Percentiles rank a stretch among this genome's conserved stretches.
These are phyloP conservation scores for Gastrolobium villosum DNA, from an alignment of 306 rosid genomes.

Conservation along the genomic window DNA sequence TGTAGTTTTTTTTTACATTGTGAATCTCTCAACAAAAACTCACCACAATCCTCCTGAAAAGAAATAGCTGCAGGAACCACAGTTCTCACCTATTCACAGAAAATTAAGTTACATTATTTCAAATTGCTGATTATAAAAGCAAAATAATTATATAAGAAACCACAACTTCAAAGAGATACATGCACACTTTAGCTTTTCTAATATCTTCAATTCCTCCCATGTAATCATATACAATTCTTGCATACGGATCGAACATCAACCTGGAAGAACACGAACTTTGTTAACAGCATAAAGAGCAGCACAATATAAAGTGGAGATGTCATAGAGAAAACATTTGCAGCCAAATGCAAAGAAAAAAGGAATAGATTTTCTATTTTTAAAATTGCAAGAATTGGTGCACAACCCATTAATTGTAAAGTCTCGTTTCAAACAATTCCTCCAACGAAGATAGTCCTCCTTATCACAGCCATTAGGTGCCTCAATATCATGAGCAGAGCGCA, in stretches of 20 bases:
- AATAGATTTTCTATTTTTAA: slow-evolving; percentile 20
- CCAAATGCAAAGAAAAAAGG: slow-evolving; percentile 18
- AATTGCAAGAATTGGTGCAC: slow-evolving; percentile 53
- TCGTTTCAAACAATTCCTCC: slow-evolving; percentile 83
- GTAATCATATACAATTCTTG: slow-evolving; percentile 77
- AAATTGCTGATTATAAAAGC: slow-evolving; percentile 42
- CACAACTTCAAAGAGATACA: slow-evolving; percentile 49
- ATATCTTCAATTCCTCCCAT: slow-evolving; percentile 88
- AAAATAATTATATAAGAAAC: slow-evolving; percentile 42
- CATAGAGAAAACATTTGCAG: slow-evolving; percentile 30
- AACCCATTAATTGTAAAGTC: slow-evolving; percentile 97
- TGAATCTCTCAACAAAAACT: slow-evolving; percentile 45
- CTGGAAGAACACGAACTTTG: slow-evolving; percentile 57
- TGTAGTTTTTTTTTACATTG: not conserved
- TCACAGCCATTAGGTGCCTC: slow-evolving; percentile 63
- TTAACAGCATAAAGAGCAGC: slow-evolving; percentile 34
- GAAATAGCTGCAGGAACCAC: slow-evolving; percentile 78
- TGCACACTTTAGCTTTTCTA: slow-evolving; percentile 73
- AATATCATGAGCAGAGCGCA: slow-evolving; percentile 41
- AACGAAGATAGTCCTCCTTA: slow-evolving; percentile 77
- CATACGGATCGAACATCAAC: slow-evolving; percentile 87
- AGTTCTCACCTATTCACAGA: slow-evolving; percentile 78
- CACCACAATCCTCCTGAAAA: slow-evolving; percentile 91
- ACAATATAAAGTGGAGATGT: slow-evolving; percentile 36
- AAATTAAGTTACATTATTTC: slow-evolving; percentile 49